A percentile compares a stretch with the other conserved stretches of the same genome.
Evolutionary conservation across 2,329 filamentous ascomycete species (phyloP).

Genomic region (Trichoderma aggressivum): DNA sequence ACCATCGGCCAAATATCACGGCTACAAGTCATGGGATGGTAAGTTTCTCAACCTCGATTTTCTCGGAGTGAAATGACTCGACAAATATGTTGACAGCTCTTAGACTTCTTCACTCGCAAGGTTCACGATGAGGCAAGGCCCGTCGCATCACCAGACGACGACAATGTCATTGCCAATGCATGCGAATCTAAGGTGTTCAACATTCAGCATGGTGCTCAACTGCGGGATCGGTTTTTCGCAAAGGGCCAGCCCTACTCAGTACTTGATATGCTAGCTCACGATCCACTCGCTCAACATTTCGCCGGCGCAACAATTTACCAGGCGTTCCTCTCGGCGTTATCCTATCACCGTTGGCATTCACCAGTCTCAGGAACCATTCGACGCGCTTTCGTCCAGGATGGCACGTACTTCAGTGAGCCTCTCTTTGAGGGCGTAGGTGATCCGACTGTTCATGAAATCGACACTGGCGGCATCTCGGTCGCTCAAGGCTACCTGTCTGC

Average conservation of each 20-base stretch:
- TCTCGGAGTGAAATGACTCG: neutral
- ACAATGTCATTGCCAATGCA: conserved; percentile 55
- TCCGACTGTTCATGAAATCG: conserved; percentile 33
- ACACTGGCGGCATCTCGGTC: conserved; percentile 41
- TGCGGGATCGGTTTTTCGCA: conserved; percentile 63
- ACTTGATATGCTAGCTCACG: conserved; percentile 59
- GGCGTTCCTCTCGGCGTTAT: conserved; percentile 63
- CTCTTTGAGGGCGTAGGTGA: conserved; percentile 37
- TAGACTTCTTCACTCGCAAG: conserved; percentile 62
- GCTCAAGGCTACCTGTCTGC: conserved; percentile 65
- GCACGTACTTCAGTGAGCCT: conserved; percentile 66
- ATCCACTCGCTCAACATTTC: conserved; percentile 52
- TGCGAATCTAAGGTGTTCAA: conserved; percentile 63
- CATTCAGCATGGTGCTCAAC: conserved; percentile 46
- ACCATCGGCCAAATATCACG: conserved; percentile 49
- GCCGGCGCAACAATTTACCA: conserved; percentile 66
- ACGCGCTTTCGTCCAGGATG: conserved; percentile 56
- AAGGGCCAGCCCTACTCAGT: conserved; percentile 68
- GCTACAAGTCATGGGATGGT: conserved; percentile 66
- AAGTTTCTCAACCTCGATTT: neutral
- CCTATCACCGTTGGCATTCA: conserved; percentile 70
- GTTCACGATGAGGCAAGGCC: conserved; percentile 55
- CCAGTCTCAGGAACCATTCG: conserved; percentile 62
- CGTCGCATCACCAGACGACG: conserved; percentile 53
- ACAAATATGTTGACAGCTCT: neutral